Evolutionary conservation across 768 basidiomycete genomes (phyloP).

Genomic region (Mycena indigotica): DNA sequence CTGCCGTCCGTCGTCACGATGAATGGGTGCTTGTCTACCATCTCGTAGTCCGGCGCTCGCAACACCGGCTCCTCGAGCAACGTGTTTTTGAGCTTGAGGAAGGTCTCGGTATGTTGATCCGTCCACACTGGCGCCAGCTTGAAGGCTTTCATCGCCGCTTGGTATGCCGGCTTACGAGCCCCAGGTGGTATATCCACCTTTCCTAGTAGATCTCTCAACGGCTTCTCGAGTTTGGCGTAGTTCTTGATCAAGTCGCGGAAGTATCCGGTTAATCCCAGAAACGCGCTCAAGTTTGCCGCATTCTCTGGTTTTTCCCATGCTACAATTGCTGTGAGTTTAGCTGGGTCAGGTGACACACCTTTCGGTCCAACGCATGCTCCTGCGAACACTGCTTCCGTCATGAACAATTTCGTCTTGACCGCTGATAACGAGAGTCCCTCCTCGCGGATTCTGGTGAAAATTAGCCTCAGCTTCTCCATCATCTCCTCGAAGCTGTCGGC

Average conservation of each 20-base stretch:
- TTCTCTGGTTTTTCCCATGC: constrained; percentile 11
- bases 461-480: constrained; percentile 24
- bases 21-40: constrained; percentile 35
- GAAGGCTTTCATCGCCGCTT: not conserved
- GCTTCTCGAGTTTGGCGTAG: not conserved
- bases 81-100: constrained; percentile 29
- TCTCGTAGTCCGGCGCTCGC: constrained; percentile 11
- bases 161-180: not conserved
- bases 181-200: not conserved
- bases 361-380: constrained; percentile 32
- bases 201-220: constrained; percentile 7
- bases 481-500: constrained; percentile 34
- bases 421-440: constrained; percentile 37
- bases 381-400: constrained; percentile 37
- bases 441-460: constrained; percentile 32
- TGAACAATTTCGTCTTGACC: constrained; percentile 36
- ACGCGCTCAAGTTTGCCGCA: constrained; percentile 1
- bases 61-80: constrained; percentile 31
- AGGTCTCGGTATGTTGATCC: constrained; percentile 26
- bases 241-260: constrained; percentile 17
- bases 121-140: constrained; percentile 23
- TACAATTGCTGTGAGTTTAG: constrained; percentile 14
- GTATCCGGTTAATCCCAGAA: constrained; percentile 12
- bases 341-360: constrained; percentile 29
- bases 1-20: constrained; percentile 41